Percentiles rank a stretch among this genome's conserved stretches.
Evolutionary conservation across 371 early-diverging fungal genomes (phyloP).

Genomic region (Coemansia sp.): DNA sequence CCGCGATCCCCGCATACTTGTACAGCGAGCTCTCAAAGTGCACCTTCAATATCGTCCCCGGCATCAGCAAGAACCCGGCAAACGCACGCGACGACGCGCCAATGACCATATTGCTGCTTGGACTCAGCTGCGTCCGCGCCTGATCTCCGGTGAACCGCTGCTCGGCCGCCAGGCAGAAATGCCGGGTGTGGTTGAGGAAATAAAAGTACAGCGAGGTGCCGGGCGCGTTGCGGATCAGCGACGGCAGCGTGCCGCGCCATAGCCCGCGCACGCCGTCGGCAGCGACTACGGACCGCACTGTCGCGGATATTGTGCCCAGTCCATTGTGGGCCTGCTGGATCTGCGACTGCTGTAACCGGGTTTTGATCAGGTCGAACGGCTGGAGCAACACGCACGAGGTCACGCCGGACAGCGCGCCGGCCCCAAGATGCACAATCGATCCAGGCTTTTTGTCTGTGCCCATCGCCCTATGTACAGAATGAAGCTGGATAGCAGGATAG

Average conservation of each 20-base stretch:
- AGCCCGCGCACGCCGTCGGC: slow-evolving; percentile 72
- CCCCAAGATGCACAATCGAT: slow-evolving; percentile 63
- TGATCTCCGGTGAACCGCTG: slow-evolving; percentile 13
- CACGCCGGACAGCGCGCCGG: slow-evolving; percentile 81
- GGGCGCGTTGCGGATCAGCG: slow-evolving; percentile 60
- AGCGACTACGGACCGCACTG: slow-evolving; percentile 60
- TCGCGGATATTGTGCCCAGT: slow-evolving; percentile 55
- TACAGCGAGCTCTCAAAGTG: slow-evolving; percentile 90
- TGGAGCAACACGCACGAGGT: slow-evolving; percentile 82
- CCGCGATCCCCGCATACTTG: slow-evolving; percentile 60
- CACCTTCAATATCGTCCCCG: slow-evolving; percentile 90
- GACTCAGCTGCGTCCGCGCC: slow-evolving; percentile 33
- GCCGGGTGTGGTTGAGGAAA: slow-evolving; percentile 43
- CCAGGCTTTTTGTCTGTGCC: slow-evolving; percentile 22
- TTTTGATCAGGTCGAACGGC: slow-evolving; percentile 90
- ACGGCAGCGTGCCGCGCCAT: slow-evolving; percentile 90
- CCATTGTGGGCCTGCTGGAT: slow-evolving; percentile 6
- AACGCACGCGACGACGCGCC: slow-evolving; percentile 82
- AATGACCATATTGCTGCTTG: slow-evolving; percentile 69
- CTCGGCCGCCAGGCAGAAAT: slow-evolving; percentile 25
- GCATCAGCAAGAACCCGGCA: slow-evolving; percentile 92
- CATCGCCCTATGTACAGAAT: neutral
- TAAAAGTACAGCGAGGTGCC: slow-evolving; percentile 54
- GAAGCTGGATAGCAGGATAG: neutral
- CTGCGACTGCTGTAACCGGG: slow-evolving; percentile 73